Conservation (phyloP, 306 rosid species). For the Psophocarpus tetragonolobus region DNA sequence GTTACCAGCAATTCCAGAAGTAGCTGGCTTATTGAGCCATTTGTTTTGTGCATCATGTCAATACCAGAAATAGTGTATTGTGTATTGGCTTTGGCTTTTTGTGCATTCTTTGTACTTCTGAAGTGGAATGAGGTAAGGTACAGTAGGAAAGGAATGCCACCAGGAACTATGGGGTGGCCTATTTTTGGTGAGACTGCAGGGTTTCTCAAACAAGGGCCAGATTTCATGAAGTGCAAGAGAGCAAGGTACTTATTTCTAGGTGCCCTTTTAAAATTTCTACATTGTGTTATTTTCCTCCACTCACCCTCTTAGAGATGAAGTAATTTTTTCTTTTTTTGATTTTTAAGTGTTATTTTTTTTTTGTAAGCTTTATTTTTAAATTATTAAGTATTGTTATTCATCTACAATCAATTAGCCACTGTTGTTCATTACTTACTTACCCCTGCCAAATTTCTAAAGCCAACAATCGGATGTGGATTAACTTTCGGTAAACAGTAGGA, state of each 20-base stretch:
- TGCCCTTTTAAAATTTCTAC: background rate
- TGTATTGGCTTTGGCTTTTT: conserved; percentile 45
- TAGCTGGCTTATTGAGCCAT: background rate
- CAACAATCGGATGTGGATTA: conserved; percentile 15
- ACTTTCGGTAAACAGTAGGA: conserved; percentile 35
- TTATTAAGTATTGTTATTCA: background rate
- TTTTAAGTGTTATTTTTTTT: background rate
- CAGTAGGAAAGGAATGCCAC: conserved; percentile 66
- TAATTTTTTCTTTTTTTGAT: background rate
- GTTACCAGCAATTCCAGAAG: background rate
- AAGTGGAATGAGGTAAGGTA: conserved; percentile 66
- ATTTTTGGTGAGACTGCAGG: conserved; percentile 70
- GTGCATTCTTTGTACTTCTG: conserved; percentile 51
- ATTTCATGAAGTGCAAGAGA: conserved; percentile 69
- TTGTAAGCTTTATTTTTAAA: background rate
- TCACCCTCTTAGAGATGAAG: background rate
- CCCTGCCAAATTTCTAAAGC: conserved; percentile 20
- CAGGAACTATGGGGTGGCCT: conserved; percentile 94
- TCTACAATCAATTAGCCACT: conserved; percentile 18
- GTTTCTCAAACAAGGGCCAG: conserved; percentile 72
- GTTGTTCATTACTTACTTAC: background rate
- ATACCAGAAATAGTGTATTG: conserved; percentile 42
- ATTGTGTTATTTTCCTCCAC: background rate
- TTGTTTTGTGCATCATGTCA: conserved; percentile 43
- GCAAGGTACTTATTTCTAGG: conserved; percentile 53